These are phyloP conservation scores for Oryza nivara DNA, from an alignment of 176 grass and related monocot species.

Conservation along the genomic window DNA sequence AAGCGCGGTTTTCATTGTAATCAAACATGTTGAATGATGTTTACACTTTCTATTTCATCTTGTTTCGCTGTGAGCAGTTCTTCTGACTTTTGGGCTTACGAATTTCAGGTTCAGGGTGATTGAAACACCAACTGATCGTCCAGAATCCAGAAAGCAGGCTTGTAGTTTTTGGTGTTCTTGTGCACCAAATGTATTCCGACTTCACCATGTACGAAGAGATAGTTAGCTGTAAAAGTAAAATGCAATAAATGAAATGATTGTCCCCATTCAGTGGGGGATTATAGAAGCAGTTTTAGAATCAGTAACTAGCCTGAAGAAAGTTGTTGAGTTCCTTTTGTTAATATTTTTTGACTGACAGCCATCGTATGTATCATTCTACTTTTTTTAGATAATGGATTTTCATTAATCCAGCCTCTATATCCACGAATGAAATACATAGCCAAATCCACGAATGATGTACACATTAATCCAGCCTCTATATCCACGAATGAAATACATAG, in stretches of 20 bases:
- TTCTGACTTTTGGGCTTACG: conserved; percentile 25
- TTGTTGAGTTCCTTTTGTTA: not conserved
- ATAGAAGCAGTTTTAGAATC: conserved; percentile 32
- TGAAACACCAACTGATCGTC: not conserved
- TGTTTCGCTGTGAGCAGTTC: not conserved
- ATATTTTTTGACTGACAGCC: not conserved
- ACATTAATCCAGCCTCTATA: too few species aligned
- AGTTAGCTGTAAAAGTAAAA: conserved; percentile 27
- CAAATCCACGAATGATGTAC: not conserved
- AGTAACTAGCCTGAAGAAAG: not conserved
- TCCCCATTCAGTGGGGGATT: not conserved
- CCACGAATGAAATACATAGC: too few species aligned
- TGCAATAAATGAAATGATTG: not conserved
- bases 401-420: too few species aligned
- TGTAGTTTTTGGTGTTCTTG: not conserved
- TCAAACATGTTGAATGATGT: not conserved
- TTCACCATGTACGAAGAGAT: conserved; percentile 25
- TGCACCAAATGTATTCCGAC: conserved; percentile 20
- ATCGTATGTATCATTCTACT: not conserved
- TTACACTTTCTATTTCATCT: not conserved
- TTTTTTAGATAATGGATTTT: too few species aligned
- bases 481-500: too few species aligned
- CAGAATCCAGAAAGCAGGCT: conserved; percentile 4
- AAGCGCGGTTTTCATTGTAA: conserved; percentile 4
- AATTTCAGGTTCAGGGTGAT: conserved; percentile 49